Conservation (phyloP, 306 rosid genomes). For the Lotus japonicus region DNA sequence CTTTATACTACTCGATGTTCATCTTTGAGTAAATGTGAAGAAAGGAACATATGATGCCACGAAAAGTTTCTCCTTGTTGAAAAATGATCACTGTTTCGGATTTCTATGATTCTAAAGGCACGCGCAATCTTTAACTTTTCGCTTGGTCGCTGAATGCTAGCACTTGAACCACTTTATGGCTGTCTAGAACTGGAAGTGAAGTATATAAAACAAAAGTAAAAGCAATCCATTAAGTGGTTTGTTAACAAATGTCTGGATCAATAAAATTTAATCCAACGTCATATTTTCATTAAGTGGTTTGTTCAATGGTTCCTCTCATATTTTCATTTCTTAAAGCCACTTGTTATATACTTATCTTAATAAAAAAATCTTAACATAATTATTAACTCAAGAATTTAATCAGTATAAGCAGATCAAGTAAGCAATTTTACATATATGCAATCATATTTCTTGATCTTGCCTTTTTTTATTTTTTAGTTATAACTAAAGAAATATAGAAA, state of each 20-base stretch:
- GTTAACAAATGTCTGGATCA: not conserved
- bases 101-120: conserved; percentile 32
- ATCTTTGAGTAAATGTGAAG: conserved; percentile 46
- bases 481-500: too few species aligned
- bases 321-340: too few species aligned
- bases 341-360: too few species aligned
- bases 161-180: not conserved
- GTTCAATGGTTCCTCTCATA: too few species aligned
- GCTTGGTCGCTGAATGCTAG: conserved; percentile 7
- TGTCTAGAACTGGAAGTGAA: not conserved
- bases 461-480: too few species aligned
- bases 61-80: conserved; percentile 15
- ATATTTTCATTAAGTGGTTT: too few species aligned
- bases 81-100: conserved; percentile 19
- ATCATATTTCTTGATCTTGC: too few species aligned
- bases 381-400: too few species aligned
- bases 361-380: too few species aligned
- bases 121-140: conserved; percentile 39
- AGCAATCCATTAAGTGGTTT: not conserved
- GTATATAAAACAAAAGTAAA: not conserved
- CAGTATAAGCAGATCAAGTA: too few species aligned
- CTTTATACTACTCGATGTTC: not conserved
- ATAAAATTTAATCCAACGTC: too few species aligned
- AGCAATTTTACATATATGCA: too few species aligned
- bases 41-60: conserved; percentile 27